phyloP scores from a whole-genome alignment of 2,329 filamentous ascomycete genomes.

The Aspergillus tubingensis region DNA sequence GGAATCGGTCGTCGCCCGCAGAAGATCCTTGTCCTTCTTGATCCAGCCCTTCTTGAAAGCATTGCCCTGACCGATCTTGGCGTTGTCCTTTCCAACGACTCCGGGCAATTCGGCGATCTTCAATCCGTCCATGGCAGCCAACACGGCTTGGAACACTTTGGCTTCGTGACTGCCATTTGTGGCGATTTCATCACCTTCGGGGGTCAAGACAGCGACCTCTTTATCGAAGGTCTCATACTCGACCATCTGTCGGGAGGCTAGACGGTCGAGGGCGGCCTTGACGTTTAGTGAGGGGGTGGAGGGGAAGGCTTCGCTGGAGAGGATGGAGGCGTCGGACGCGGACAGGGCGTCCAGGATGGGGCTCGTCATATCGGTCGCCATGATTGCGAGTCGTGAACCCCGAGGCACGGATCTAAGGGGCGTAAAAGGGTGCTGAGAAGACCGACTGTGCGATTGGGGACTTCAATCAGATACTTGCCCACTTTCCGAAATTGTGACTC shows the following conservation, averaged over 20 bases:
- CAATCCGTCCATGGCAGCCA: conserved; percentile 73
- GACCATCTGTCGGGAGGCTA: conserved; percentile 83
- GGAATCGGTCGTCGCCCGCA: conserved; percentile 62
- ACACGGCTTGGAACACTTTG: conserved; percentile 75
- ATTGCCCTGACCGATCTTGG: conserved; percentile 81
- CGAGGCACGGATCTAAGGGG: conserved; percentile 22
- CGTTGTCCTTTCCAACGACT: conserved; percentile 49
- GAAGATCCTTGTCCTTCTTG: conserved; percentile 62
- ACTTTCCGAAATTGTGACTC: conserved; percentile 38
- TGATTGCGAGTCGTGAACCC: conserved; percentile 34
- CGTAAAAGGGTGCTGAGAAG: conserved; percentile 1
- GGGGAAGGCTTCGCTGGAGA: conserved; percentile 71
- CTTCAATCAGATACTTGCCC: conserved; percentile 22
- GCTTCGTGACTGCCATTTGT: conserved; percentile 79
- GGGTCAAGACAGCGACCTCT: conserved; percentile 74
- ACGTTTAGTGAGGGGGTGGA: conserved; percentile 65
- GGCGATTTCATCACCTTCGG: conserved; percentile 71
- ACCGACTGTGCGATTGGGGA: conserved; percentile 13
- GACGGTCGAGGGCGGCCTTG: conserved; percentile 85
- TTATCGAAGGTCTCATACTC: conserved; percentile 79
- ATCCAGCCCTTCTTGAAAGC: conserved; percentile 79
- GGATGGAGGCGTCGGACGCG: conserved; percentile 61
- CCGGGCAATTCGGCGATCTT: conserved; percentile 70
- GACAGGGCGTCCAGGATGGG: conserved; percentile 68
- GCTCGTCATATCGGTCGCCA: conserved; percentile 60